These are phyloP conservation scores for Hypericum perforatum DNA, from an alignment of 345 rosid genomes.

Conservation along the genomic window DNA sequence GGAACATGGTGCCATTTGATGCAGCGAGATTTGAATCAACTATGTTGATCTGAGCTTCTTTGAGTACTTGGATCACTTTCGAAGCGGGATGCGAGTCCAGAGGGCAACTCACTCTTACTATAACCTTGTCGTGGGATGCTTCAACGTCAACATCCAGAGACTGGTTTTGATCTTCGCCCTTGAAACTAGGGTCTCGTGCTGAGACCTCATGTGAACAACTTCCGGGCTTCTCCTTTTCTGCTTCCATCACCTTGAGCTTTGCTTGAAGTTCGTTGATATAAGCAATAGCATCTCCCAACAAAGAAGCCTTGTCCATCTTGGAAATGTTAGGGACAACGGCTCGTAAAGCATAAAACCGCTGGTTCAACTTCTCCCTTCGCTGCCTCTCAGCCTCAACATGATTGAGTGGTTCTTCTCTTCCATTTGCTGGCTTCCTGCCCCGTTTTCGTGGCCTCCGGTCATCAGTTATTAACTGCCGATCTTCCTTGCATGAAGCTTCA, in stretches of 20 bases:
- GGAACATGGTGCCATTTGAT: slow-evolving; percentile 50
- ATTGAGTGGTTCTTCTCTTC: slow-evolving; percentile 93
- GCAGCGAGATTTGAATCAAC: slow-evolving; percentile 59
- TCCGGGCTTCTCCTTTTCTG: slow-evolving; percentile 46
- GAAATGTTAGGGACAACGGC: slow-evolving; percentile 97
- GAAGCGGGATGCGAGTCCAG: slow-evolving; percentile 76
- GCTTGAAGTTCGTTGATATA: slow-evolving; percentile 92
- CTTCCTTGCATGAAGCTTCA: slow-evolving; percentile 63
- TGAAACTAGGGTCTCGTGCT: slow-evolving; percentile 18
- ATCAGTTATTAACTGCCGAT: slow-evolving; percentile 28
- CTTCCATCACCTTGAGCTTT: slow-evolving; percentile 66
- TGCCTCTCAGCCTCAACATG: slow-evolving; percentile 99
- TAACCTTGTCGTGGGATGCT: slow-evolving; percentile 50
- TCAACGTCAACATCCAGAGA: slow-evolving; percentile 48
- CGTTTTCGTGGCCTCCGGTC: slow-evolving; percentile 82
- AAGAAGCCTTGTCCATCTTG: slow-evolving; percentile 97
- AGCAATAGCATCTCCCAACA: slow-evolving; percentile 87
- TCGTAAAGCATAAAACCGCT: slow-evolving; percentile 79
- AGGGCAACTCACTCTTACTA: slow-evolving; percentile 63
- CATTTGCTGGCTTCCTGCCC: slow-evolving; percentile 95
- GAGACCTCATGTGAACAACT: slow-evolving; percentile 35
- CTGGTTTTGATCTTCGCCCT: slow-evolving; percentile 19
- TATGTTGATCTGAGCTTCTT: slow-evolving; percentile 50
- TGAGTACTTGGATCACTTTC: slow-evolving; percentile 59
- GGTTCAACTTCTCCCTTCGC: slow-evolving; percentile 90